Evolutionary conservation across 2,329 filamentous ascomycete genomes (phyloP), one percentile per base, ranked within the genome.

Genomic region (Stachybotrys elegans): DNA sequence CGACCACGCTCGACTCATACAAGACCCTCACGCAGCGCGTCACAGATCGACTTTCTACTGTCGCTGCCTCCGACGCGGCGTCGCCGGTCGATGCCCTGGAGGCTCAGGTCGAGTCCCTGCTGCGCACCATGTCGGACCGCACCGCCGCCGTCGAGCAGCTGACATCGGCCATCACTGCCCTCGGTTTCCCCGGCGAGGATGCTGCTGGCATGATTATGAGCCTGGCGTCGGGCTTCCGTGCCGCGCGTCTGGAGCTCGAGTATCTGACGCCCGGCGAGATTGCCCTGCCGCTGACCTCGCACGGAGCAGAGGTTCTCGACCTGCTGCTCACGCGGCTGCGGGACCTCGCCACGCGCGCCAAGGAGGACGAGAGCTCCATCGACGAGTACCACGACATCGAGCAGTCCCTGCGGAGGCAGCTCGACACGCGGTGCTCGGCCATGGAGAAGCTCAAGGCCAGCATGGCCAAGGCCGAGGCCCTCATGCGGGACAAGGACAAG

Each of bases 311-410:
- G 42, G 69, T 83, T 0, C 68, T 84, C 0, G 75, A 79, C 45
- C 67, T 81, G 12, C 57, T 83, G 5, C 68, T 83, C 0, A 55
- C 56, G 0, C 66, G 72, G 0, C 68, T 83, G 3, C 71, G 75
- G 3, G 64, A 68, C 13, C 67, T 83, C 23, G 63, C 72, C 2
- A 67, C 66, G 35, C 67, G 66, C 43, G 64, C 61, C 8, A 69
- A 65, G 22, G 72, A 76, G 39, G 68, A 69, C 32, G 78, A 81
- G 39, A 68, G 68, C n/a, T 59, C 66, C 22, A 75, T 83, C 25
- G 79, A 83, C 55, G 76, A 83, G 60, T 79, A 81, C 58, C 78
- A 78, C 54, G 69, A 70, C 19, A 70, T 76, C 6, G 78, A 82
- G 60, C 60, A 67, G 0, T 75, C 72, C 0, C 65, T 84, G 12